Conservation (phyloP, 2,329 filamentous ascomycete genomes). For the Ophiostoma ulmi region DNA sequence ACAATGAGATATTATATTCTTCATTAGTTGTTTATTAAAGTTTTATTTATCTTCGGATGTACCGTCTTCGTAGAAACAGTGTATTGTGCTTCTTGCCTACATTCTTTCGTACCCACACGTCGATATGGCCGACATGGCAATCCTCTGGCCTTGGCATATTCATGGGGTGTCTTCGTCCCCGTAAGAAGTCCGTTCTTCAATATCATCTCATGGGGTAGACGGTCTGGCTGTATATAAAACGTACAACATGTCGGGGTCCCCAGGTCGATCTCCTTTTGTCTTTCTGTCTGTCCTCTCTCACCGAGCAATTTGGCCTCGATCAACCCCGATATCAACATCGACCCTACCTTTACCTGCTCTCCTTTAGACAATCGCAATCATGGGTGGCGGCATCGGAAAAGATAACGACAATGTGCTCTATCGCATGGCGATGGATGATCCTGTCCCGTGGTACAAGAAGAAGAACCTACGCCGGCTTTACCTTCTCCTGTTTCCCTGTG, state of each 20-base stretch:
- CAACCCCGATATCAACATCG: neutral
- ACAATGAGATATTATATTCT: neutral
- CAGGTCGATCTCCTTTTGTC: neutral
- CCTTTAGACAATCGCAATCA: slow-evolving; percentile 17
- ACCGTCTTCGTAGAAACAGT: neutral
- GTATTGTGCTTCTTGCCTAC: neutral
- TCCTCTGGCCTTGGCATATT: neutral
- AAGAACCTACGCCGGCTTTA: slow-evolving; percentile 51
- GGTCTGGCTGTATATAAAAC: neutral
- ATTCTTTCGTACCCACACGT: neutral
- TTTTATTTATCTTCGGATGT: neutral
- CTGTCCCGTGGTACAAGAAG: slow-evolving; percentile 51
- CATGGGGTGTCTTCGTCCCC: neutral
- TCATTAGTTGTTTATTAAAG: neutral
- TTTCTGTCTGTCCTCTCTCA: neutral
- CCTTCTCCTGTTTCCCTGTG: slow-evolving; percentile 51
- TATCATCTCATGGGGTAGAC: neutral
- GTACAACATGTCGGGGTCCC: neutral
- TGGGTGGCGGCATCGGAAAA: slow-evolving; percentile 18
- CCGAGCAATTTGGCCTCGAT: neutral
- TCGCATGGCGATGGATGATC: slow-evolving; percentile 40
- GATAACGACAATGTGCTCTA: slow-evolving; percentile 34
- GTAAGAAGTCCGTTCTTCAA: neutral
- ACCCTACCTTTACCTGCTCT: neutral
- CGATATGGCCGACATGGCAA: neutral